Evolutionary conservation across 2,329 filamentous ascomycete genomes (phyloP), one percentile per base, ranked within the genome.

Genomic region (Sclerotiophoma versabilis): DNA sequence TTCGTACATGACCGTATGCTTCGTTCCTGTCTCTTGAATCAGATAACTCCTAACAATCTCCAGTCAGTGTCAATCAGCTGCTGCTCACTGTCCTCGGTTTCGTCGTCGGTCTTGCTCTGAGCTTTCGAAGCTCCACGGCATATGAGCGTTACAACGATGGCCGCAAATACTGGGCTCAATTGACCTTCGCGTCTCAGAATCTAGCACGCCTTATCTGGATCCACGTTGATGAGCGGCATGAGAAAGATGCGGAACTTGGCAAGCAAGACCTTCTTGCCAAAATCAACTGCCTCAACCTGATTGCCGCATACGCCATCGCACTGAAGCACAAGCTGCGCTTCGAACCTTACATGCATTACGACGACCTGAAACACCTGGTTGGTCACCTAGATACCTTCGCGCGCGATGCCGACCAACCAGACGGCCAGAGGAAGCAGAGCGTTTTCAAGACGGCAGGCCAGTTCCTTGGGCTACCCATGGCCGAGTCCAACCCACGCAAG

Each of bases 241-340:
- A 80, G 64, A 56, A 54, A n/a, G 78, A 80, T 23, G 49, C 61
- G 8, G 76, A 82, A 44, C 49, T 79, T 5, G 80, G 81, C 7
- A 91, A 90, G 63, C 80, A 88, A 38, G 86, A 89, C 57, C 67
- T 92, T 0, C 80, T 93, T 2, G 82, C 79, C 45, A 93, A 93
- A 75, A 72, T 91, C 43, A 64, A 59, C 49, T 66, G 60, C 23
- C 84, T 93, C 73, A 93, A 95, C 72, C 80, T 95, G 11, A 82
- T 95, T 58, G 82, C 91, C 19, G 88, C 90, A 1, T 95, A 90
- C 66, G 82, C 89, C n/a, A 80, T 91, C 5, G 78, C 91, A 1
- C 80, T 95, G 53, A 95, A 93, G 76, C 91, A 93, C 75, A 88
- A 86, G 64, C 83, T 95, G n/a, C 89, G 91, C 12, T 93, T 93